Base-by-base conservation (phyloP, 2,329 filamentous ascomycete genomes). In the Ophidiomyces ophidiicola region DNA sequence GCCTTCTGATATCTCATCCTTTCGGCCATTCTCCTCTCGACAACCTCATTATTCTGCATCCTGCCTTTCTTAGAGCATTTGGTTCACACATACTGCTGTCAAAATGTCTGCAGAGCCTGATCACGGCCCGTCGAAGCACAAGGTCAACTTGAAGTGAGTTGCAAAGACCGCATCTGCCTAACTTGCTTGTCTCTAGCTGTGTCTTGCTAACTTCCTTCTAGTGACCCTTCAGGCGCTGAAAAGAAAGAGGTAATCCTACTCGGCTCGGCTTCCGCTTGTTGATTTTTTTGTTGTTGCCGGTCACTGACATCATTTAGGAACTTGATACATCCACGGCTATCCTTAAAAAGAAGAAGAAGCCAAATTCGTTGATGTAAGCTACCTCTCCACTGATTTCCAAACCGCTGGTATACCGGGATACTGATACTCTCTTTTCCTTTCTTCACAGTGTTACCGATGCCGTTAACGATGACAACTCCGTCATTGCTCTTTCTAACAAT, bases 341-440 rank as follows among this genome's bases (percentile, higher is more conserved):
- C 55, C 76, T 98, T 57, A 96, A 94, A 73, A 96, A 96, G 76
- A 98, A 98, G 82, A 98, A 98, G 87, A 98, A 98, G 84, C 87
- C 87, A 55, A 98, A 98, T 69, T 92, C 88, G 59, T 69, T 98
- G 63, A 93, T 98, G 86, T 93, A 72, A 63, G 80, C 64, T 39
- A 40, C 25, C 14, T 17, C 15, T 20, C 3, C 3, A 19, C 6
- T n/a, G n/a, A n/a, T n/a, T n/a, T n/a, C n/a, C n/a, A n/a, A 18
- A 21, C 8, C 19, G 6, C 10, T 31, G 19, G n/a, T 7, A 39
- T 15, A n/a, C 15, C 6, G 20, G n/a, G 30, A 39, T 20, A 24
- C 36, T 25, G 14, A 32, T 32, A 17, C 28, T 31, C 41, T 42
- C 21, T 32, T 28, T 26, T 32, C 41, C 42, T 21, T 32, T 28